Conservation (phyloP, 2,329 filamentous ascomycete genomes). For the Rhinocladiella similis region DNA sequence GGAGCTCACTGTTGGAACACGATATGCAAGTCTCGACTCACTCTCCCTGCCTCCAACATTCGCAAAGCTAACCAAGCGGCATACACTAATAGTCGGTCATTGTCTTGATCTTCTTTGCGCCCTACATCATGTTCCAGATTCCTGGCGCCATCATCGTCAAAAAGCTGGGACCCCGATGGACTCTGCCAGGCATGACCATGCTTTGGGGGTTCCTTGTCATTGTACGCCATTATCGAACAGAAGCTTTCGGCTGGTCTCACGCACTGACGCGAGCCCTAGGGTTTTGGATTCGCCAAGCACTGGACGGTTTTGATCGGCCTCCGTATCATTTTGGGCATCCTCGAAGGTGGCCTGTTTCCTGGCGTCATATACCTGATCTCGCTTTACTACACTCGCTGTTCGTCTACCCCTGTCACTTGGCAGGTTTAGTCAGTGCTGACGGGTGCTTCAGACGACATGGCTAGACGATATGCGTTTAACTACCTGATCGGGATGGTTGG, state of each 20-base stretch:
- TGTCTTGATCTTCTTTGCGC: conserved; percentile 70
- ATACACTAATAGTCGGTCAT: conserved; percentile 45
- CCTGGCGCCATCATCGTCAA: conserved; percentile 68
- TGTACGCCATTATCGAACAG: neutral
- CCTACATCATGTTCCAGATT: conserved; percentile 70
- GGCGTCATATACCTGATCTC: conserved; percentile 17
- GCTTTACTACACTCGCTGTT: conserved; percentile 11
- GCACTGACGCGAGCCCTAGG: no score
- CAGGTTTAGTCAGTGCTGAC: neutral
- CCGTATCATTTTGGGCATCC: conserved; percentile 55
- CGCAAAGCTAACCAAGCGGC: no score
- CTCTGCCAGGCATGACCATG: conserved; percentile 34
- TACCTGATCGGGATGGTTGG: conserved; percentile 12
- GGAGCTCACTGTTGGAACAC: conserved; percentile 3
- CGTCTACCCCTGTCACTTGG: neutral
- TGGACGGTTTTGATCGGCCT: conserved; percentile 29
- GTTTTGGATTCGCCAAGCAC: conserved; percentile 30
- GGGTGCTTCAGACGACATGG: conserved; percentile 31
- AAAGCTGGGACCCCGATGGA: conserved; percentile 53
- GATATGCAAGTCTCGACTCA: neutral
- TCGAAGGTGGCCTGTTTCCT: conserved; percentile 49
- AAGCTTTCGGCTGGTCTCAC: no score
- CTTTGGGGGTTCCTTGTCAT: conserved; percentile 45
- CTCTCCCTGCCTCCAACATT: neutral
- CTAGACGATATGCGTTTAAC: conserved; percentile 19